Evolutionary conservation across 1,284 basidiomycete species (phyloP).

Genomic region (Lentinus polychrous): DNA sequence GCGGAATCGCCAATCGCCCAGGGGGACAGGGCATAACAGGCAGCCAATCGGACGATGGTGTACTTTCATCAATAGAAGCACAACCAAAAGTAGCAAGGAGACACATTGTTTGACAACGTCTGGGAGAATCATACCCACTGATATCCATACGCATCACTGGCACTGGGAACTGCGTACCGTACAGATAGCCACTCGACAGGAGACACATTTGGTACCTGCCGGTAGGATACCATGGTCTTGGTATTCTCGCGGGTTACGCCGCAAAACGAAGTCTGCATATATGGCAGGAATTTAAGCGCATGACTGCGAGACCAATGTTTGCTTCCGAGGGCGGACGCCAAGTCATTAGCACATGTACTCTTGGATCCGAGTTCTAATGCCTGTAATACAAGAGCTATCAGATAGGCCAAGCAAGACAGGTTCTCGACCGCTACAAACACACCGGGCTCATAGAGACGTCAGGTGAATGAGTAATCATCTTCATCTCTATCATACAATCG

Average conservation of each 20-base stretch:
- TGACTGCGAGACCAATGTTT: neutral
- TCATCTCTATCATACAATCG: too few species aligned
- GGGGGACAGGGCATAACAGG: neutral
- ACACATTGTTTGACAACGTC: constrained; percentile 4
- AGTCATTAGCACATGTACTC: too few species aligned
- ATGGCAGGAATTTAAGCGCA: constrained; percentile 7
- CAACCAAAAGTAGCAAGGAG: constrained; percentile 2
- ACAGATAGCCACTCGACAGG: neutral
- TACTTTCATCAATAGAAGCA: constrained; percentile 7
- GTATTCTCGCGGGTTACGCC: constrained; percentile 6
- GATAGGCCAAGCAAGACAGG: too few species aligned
- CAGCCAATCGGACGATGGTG: constrained; percentile 9
- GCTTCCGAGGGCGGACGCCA: constrained; percentile 1
- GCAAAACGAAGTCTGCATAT: neutral
- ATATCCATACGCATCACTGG: constrained; percentile 2
- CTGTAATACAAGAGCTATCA: too few species aligned
- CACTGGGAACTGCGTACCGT: constrained; percentile 6
- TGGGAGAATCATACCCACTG: neutral
- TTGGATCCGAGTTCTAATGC: too few species aligned
- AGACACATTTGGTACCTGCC: constrained; percentile 4
- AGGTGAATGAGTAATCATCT: too few species aligned
- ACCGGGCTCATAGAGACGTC: too few species aligned
- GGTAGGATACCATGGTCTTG: constrained; percentile 3
- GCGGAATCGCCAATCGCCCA: neutral
- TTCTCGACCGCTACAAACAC: too few species aligned